These are phyloP conservation scores for Leccinum fuscescens DNA, from an alignment of 1,284 basidiomycete species.

Conservation along the genomic window DNA sequence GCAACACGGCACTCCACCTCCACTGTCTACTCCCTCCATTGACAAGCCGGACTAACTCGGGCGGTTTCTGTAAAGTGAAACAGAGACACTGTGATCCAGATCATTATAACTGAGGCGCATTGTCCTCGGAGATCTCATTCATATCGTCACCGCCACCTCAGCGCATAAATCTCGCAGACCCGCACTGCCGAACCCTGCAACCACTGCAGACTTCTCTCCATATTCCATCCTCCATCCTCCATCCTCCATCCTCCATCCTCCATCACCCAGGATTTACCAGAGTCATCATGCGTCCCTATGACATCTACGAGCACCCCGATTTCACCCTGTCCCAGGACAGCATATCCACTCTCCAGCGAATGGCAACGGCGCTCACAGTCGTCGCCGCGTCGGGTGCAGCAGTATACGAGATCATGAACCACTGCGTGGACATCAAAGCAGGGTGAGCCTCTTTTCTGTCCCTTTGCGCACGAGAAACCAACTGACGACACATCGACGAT, in stretches of 20 bases:
- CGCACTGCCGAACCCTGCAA: neutral
- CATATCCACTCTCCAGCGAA: conserved; percentile 21
- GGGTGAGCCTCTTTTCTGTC: conserved; percentile 13
- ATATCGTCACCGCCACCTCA: neutral
- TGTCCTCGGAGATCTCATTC: neutral
- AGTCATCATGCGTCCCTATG: conserved; percentile 44
- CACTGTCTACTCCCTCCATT: neutral
- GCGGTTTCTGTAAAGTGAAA: neutral
- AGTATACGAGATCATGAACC: conserved; percentile 28
- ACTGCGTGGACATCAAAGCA: conserved; percentile 7
- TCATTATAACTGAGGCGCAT: neutral
- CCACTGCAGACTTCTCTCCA: neutral
- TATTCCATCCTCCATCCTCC: neutral
- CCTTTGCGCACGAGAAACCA: neutral
- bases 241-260: neutral
- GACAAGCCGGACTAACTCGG: neutral
- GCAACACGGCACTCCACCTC: neutral
- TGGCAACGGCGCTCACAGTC: conserved; percentile 29
- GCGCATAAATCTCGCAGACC: neutral
- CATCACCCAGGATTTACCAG: neutral
- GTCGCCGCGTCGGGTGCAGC: conserved; percentile 34
- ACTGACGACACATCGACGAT: neutral
- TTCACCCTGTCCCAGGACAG: conserved; percentile 37
- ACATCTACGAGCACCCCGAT: conserved; percentile 53
- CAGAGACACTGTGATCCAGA: neutral